Base-by-base conservation (phyloP, 179 eudicot genomes). In the Spinacia oleracea region DNA sequence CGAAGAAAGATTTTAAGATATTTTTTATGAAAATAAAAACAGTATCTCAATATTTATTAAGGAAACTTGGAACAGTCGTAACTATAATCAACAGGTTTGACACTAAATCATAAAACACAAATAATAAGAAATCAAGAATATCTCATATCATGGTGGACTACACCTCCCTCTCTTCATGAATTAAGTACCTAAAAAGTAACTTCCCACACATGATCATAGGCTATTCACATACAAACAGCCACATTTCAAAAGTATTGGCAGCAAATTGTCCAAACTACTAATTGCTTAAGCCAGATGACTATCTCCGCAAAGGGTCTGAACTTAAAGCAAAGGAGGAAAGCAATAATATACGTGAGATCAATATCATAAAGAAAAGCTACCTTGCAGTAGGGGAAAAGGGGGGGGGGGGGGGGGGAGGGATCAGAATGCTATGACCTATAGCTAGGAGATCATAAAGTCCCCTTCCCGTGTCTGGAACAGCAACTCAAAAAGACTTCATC, bases 1-100 rank as follows among this genome's bases (percentile, higher is more conserved):
- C 69, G 70, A 72, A 68, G 9, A 10, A 50, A 77, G 43, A 69
- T 15, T 35, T 63, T 69, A 74, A 74, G 48, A 48, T 21, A 46
- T 56, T 73, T 65, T 38, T 67, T 35, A 50, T 59, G 32, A 18
- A 46, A 21, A 35, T 18, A 77, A 75, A 42, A 68, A 12, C 40
- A 55, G 14, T 23, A 71, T 58, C 46, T 27, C 59, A 74, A 34
- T 51, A 27, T 42, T 27, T 23, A 51, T 69, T 1, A 20, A 70
- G 18, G 7, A 7, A 32, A 32, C 11, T 78, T 2, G 1, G 34
- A 46, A 60, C 60, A 11, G 55, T 70, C 35, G 40, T 16, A 15
- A 62, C 23, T 1, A 8, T 14, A 53, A 66, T 32, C 35, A 9
- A 45, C 20, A 80, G 21, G 53, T 31, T 74, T 75, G 29, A 50